phyloP scores from a whole-genome alignment of 495 filamentous ascomycete species.

The Entonaema liquescens region DNA sequence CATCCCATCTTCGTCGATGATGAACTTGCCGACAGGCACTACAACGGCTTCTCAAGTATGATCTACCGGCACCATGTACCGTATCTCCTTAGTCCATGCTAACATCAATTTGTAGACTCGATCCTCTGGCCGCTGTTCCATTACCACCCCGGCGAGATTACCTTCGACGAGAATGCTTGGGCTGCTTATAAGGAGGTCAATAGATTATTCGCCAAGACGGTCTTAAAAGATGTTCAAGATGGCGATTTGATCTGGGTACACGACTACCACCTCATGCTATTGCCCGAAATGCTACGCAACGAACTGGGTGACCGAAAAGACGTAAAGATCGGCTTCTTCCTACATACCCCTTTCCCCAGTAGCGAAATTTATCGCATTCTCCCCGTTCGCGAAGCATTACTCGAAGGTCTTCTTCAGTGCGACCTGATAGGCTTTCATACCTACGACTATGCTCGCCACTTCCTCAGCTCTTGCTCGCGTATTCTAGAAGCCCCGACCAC shows the following conservation, averaged over 20 bases:
- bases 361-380: slow-evolving; percentile 91
- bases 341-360: slow-evolving; percentile 94
- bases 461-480: slow-evolving; percentile 83
- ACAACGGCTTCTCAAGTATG: slow-evolving; percentile 87
- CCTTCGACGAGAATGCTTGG: slow-evolving; percentile 88
- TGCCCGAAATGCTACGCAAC: slow-evolving; percentile 85
- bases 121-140: slow-evolving; percentile 97
- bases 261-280: slow-evolving; percentile 94
- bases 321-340: slow-evolving; percentile 91
- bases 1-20: slow-evolving; percentile 82
- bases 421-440: slow-evolving; percentile 95
- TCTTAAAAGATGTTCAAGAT: slow-evolving; percentile 75
- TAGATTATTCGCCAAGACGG: slow-evolving; percentile 79
- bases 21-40: slow-evolving; percentile 80
- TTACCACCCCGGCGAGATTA: slow-evolving; percentile 93
- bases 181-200: slow-evolving; percentile 88
- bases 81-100: not conserved
- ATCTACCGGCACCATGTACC: not conserved
- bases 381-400: slow-evolving; percentile 83
- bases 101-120: slow-evolving; percentile 66
- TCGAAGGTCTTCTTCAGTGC: slow-evolving; percentile 81
- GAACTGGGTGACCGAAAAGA: slow-evolving; percentile 75
- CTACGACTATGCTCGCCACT: slow-evolving; percentile 91
- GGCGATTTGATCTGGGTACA: slow-evolving; percentile 94
- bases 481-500: slow-evolving; percentile 81